A percentile compares a stretch with the other conserved stretches of the same genome.
These are phyloP conservation scores for Pestalotiopsis fici DNA, from an alignment of 2,329 filamentous ascomycete genomes.

Conservation along the genomic window DNA sequence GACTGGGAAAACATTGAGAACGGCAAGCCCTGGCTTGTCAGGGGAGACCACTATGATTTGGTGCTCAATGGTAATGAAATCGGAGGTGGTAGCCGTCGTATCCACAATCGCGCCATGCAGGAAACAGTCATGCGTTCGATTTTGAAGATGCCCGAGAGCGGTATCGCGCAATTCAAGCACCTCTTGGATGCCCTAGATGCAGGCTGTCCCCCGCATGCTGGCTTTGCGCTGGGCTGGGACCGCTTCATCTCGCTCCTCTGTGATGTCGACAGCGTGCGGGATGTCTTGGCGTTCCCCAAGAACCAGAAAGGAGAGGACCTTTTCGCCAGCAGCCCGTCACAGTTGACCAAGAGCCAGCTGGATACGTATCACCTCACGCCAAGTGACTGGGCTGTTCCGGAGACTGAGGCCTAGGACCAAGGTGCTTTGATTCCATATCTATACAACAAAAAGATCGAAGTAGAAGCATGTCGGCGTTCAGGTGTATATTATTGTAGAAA, in stretches of 20 bases:
- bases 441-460: too few species aligned
- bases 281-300: conserved; percentile 98
- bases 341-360: conserved; percentile 60
- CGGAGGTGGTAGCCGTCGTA: conserved; percentile 89
- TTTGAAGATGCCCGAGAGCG: conserved; percentile 71
- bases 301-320: conserved; percentile 85
- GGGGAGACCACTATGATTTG: conserved; percentile 91
- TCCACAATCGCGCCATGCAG: conserved; percentile 82
- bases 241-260: conserved; percentile 79
- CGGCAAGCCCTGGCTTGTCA: conserved; percentile 61
- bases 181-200: conserved; percentile 78
- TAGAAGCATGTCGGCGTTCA: too few species aligned
- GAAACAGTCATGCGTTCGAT: conserved; percentile 83
- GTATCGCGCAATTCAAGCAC: conserved; percentile 82
- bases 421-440: too few species aligned
- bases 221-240: conserved; percentile 91
- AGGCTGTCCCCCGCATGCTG: conserved; percentile 93
- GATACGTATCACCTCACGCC: conserved; percentile 44
- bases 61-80: conserved; percentile 95
- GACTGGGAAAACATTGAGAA: conserved; percentile 64
- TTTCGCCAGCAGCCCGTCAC: conserved; percentile 76
- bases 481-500: neutral
- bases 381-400: neutral
- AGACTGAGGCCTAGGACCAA: neutral
- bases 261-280: conserved; percentile 74